phyloP scores from a whole-genome alignment of 2,329 filamentous ascomycete species.

The Pestalotiopsis sp. region DNA sequence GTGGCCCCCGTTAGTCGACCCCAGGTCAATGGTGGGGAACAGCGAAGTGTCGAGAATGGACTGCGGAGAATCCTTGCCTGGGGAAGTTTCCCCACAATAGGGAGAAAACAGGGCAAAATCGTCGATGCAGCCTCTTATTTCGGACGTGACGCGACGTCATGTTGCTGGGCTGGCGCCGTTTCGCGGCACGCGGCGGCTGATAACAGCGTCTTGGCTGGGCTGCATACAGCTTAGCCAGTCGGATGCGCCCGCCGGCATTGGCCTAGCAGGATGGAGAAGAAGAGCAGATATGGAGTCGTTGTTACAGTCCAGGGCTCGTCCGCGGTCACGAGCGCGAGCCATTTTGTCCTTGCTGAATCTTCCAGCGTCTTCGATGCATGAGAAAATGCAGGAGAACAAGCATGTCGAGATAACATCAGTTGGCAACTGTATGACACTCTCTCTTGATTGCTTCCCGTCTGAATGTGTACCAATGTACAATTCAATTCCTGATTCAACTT shows the following conservation, averaged over 20 bases:
- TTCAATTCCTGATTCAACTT: background rate
- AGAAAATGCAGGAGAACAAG: background rate
- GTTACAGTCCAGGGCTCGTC: too few relatives aligned
- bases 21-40: background rate
- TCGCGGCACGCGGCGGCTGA: background rate
- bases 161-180: background rate
- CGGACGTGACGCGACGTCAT: background rate
- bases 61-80: conserved; percentile 6
- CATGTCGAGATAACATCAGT: too few relatives aligned
- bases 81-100: background rate
- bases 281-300: background rate
- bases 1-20: background rate
- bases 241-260: background rate
- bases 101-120: conserved; percentile 4
- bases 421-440: too few relatives aligned
- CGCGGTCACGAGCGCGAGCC: background rate
- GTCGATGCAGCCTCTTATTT: conserved; percentile 4
- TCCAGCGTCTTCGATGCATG: background rate
- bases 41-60: conserved; percentile 4
- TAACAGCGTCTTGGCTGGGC: background rate
- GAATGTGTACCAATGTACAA: background rate
- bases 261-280: background rate
- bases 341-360: background rate
- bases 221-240: background rate
- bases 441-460: background rate